phyloP scores from a whole-genome alignment of 768 basidiomycete genomes.

The Panaeolus papilionaceus region DNA sequence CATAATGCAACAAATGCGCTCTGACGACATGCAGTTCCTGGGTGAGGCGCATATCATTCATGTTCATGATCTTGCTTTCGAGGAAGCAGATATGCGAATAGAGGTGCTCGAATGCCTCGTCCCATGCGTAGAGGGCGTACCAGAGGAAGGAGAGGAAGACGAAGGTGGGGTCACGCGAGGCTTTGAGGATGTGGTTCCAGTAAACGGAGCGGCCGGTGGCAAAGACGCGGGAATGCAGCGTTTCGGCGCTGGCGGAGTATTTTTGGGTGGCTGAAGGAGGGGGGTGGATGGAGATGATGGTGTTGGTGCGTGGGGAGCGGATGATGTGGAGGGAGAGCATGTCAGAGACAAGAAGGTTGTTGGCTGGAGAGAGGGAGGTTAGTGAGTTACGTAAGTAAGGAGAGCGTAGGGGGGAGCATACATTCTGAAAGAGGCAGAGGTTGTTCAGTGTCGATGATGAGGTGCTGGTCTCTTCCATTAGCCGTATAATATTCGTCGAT shows the following conservation, averaged over 20 bases:
- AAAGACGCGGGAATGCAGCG: conserved; percentile 42
- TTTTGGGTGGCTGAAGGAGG: conserved; percentile 23
- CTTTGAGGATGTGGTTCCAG: conserved; percentile 49
- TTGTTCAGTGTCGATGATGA: conserved; percentile 58
- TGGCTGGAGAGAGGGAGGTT: conserved; percentile 27
- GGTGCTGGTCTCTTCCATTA: conserved; percentile 21
- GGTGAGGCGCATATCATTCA: conserved; percentile 49
- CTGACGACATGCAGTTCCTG: conserved; percentile 61
- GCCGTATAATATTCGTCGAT: background rate
- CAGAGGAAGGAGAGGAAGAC: conserved; percentile 58
- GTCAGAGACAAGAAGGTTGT: conserved; percentile 47
- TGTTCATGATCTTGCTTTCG: conserved; percentile 46
- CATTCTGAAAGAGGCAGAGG: conserved; percentile 49
- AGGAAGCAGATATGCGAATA: conserved; percentile 57
- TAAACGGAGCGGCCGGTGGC: conserved; percentile 49
- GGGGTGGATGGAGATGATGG: conserved; percentile 53
- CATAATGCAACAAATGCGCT: conserved; percentile 64
- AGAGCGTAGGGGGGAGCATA: conserved; percentile 25
- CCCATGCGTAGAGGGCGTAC: conserved; percentile 68
- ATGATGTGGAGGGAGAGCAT: conserved; percentile 63
- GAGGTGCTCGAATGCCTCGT: conserved; percentile 59
- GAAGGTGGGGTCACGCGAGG: conserved; percentile 58
- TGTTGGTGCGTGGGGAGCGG: conserved; percentile 42
- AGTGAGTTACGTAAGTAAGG: background rate
- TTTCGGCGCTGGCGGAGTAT: conserved; percentile 39